Conservation (phyloP, 306 rosid genomes). For the Carpinus fangiana region DNA sequence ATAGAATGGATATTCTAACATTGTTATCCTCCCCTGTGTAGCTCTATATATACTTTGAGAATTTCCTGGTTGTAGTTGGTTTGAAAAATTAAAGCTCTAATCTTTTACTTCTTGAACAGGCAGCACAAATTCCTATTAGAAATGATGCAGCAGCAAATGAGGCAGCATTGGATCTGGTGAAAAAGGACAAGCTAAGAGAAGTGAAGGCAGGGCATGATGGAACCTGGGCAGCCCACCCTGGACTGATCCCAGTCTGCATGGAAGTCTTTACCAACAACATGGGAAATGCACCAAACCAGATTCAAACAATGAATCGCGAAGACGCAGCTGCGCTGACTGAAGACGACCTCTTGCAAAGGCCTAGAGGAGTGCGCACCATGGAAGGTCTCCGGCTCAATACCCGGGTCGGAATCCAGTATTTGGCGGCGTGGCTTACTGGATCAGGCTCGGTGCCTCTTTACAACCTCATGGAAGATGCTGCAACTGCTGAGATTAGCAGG, state of each 20-base stretch:
- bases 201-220: conserved; percentile 93
- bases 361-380: conserved; percentile 66
- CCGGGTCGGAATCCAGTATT: conserved; percentile 85
- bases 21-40: too few relatives aligned
- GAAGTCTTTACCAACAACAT: conserved; percentile 66
- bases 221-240: conserved; percentile 98
- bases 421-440: conserved; percentile 92
- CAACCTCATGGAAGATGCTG: conserved; percentile 98
- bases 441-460: conserved; percentile 83
- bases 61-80: neutral
- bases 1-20: too few relatives aligned
- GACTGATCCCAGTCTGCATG: conserved; percentile 69
- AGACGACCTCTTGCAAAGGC: conserved; percentile 71
- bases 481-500: conserved; percentile 94
- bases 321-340: conserved; percentile 60
- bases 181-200: conserved; percentile 84
- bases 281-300: conserved; percentile 59
- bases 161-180: conserved; percentile 74
- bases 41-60: neutral
- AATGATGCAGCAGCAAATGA: conserved; percentile 79
- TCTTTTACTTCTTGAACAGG: conserved; percentile 42
- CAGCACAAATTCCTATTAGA: conserved; percentile 82
- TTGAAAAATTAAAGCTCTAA: neutral
- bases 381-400: conserved; percentile 84
- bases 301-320: conserved; percentile 45